Conservation (phyloP, 2,329 filamentous ascomycete species). For the Chaetomiaceae sp. region DNA sequence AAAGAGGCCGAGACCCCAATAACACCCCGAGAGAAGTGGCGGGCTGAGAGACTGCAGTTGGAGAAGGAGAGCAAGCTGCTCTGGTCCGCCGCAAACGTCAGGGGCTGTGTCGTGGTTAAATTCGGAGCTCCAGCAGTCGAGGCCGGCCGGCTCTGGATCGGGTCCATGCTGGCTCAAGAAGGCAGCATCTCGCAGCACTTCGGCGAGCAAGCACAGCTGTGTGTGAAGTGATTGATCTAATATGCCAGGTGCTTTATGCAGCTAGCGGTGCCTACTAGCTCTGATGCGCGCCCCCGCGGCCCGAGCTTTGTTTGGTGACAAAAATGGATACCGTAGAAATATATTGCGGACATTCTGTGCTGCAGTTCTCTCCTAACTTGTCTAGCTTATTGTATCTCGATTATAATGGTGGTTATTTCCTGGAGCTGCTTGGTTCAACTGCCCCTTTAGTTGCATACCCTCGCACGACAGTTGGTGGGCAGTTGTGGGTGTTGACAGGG, state of each 20-base stretch:
- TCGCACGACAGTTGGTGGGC: not conserved
- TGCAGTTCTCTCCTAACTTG: no score
- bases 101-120: constrained; percentile 85
- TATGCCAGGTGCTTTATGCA: not conserved
- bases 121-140: constrained; percentile 82
- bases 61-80: constrained; percentile 61
- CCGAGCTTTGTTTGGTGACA: no score
- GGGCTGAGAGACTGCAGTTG: constrained; percentile 49
- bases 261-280: not conserved
- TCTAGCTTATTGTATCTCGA: no score
- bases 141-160: constrained; percentile 74
- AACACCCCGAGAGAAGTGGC: constrained; percentile 49
- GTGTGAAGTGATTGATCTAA: constrained; percentile 60
- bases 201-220: constrained; percentile 77
- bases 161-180: constrained; percentile 67
- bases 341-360: no score
- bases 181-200: constrained; percentile 67
- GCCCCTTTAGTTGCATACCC: constrained; percentile 8
- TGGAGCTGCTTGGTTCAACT: not conserved
- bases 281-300: no score
- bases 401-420: no score
- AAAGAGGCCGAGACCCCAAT: constrained; percentile 30
- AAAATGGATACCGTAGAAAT: no score
- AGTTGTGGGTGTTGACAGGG: not conserved
- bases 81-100: constrained; percentile 77